Evolutionary conservation across 345 rosid species (phyloP), one percentile per base, ranked within the genome.

Genomic region (Balakata baccata): DNA sequence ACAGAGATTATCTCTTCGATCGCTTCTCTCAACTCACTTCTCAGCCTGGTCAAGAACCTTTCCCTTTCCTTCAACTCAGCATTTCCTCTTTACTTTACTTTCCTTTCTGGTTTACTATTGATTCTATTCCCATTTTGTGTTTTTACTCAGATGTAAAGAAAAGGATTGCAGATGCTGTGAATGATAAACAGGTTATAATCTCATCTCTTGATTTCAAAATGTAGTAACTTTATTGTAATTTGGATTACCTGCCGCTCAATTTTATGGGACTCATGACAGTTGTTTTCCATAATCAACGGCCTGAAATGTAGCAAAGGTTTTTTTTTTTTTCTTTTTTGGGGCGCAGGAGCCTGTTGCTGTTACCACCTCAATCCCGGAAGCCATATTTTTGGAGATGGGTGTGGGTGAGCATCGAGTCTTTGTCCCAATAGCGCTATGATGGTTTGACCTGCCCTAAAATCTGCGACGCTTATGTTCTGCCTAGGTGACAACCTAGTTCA

Each of bases 291-390:
- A 38, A 63, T 66, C 14, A 5, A 11, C 14, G 53, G 9, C 11
- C 16, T 45, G 16, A 47, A 41, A 66, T 29, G 34, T 29, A 29
- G 2, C 34, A 29, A 29, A 29, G 34, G 34, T 2, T 29, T 43
- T 45, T 43, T 69, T 16, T 11, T 20, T n/a, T 0, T 12, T 18
- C 50, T 18, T 6, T 38, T 71, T 53, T 38, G 20, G 10, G 8
- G 61, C 74, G 82, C 79, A 91, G 97, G 97, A 93, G 86, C 90
- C 97, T 69, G 96, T 90, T 71, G 92, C 89, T 18, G 87, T 89
- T 23, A 91, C 98, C 63, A 89, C 92, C 13, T 87, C 86, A 34
- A 84, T 91, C 37, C 93, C 90, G 81, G 88, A 94, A 69, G 90
- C 80, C 71, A 86, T 91, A 50, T 86, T 90, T 77, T 84, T 83